phyloP scores from a whole-genome alignment of 2,329 filamentous ascomycete genomes.

The Cylindrodendrum hubeiense region DNA sequence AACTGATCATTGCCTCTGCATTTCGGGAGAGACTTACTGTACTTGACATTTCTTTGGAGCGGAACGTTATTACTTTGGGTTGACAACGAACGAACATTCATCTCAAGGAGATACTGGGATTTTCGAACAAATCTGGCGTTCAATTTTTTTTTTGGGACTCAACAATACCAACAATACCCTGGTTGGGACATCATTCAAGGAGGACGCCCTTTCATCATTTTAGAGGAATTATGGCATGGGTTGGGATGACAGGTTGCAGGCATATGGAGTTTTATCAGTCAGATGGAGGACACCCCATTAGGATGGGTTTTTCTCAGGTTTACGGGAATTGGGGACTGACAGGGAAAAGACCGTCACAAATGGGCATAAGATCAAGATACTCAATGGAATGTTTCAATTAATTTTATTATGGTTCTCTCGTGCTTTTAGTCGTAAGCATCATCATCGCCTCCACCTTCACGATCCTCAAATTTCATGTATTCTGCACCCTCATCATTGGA shows the following conservation, averaged over 20 bases:
- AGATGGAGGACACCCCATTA: neutral
- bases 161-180: slow-evolving; percentile 20
- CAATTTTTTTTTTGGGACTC: slow-evolving; percentile 5
- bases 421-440: slow-evolving; percentile 59
- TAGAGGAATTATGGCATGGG: neutral
- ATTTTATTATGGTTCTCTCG: slow-evolving; percentile 12
- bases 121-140: slow-evolving; percentile 25
- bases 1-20: slow-evolving; percentile 7
- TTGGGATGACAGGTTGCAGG: neutral
- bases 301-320: neutral
- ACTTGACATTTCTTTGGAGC: slow-evolving; percentile 2
- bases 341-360: neutral
- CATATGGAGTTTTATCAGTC: neutral
- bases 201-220: neutral
- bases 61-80: neutral
- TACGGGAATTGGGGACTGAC: neutral
- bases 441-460: slow-evolving; percentile 73
- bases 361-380: slow-evolving; percentile 6
- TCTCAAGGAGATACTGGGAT: neutral
- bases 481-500: slow-evolving; percentile 57
- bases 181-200: slow-evolving; percentile 3
- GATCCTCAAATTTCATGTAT: slow-evolving; percentile 85
- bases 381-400: slow-evolving; percentile 2
- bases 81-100: neutral
- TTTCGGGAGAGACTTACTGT: slow-evolving; percentile 13